Percentiles rank a stretch among this genome's conserved stretches.
These are phyloP conservation scores for Microdochium paspali DNA, from an alignment of 2,329 filamentous ascomycete genomes.

Conservation along the genomic window DNA sequence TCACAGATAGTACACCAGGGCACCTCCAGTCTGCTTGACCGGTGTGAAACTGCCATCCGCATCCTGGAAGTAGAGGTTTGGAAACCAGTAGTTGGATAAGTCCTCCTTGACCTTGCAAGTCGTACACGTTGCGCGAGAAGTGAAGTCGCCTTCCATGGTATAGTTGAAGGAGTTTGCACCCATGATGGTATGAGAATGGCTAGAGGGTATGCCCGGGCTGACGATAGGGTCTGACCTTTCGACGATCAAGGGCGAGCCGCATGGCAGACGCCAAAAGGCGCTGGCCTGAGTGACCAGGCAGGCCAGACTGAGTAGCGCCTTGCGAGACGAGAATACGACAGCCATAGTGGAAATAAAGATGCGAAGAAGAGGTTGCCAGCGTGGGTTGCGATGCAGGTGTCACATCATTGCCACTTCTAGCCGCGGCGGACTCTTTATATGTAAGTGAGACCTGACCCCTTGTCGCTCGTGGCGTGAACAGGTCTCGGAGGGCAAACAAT, in stretches of 20 bases:
- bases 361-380: background rate
- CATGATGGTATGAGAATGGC: conserved; percentile 52
- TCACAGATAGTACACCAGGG: conserved; percentile 47
- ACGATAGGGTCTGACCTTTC: conserved; percentile 52
- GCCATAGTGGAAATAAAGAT: background rate
- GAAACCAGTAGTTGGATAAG: conserved; percentile 61
- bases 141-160: conserved; percentile 39
- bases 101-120: conserved; percentile 55
- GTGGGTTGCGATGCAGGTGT: background rate
- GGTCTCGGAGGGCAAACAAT: background rate
- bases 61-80: conserved; percentile 40
- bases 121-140: conserved; percentile 48
- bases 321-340: background rate
- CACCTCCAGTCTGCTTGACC: conserved; percentile 31
- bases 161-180: conserved; percentile 53
- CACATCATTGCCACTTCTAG: background rate
- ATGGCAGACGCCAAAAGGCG: background rate
- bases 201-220: conserved; percentile 38
- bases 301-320: background rate
- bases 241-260: conserved; percentile 10
- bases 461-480: background rate
- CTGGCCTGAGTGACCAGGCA: background rate
- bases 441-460: background rate
- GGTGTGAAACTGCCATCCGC: conserved; percentile 46
- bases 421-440: background rate